phyloP scores from a whole-genome alignment of 257 asterid genomes.

The Solanum dulcamara region DNA sequence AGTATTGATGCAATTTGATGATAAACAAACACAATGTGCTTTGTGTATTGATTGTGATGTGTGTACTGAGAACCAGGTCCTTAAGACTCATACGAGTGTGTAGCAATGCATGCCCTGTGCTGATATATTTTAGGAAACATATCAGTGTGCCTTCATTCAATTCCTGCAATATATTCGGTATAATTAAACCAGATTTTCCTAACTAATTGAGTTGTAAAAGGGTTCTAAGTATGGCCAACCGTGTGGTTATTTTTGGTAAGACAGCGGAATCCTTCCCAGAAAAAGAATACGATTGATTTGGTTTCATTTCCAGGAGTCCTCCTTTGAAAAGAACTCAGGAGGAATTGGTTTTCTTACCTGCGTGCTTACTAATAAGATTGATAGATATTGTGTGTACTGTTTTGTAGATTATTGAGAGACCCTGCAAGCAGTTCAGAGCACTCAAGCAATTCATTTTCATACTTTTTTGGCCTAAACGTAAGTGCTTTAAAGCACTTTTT shows the following conservation, averaged over 20 bases:
- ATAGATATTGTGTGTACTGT: neutral
- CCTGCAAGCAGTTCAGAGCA: neutral
- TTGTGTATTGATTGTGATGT: neutral
- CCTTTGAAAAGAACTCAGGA: neutral
- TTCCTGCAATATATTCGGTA: neutral
- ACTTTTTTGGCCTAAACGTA: neutral
- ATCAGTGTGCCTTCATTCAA: neutral
- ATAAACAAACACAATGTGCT: neutral
- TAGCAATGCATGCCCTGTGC: neutral
- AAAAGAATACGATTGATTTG: neutral
- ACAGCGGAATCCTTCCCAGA: neutral
- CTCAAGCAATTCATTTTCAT: neutral
- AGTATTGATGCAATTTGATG: neutral
- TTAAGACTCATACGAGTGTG: neutral
- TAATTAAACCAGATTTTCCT: neutral
- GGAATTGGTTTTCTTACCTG: neutral
- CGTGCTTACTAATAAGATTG: neutral
- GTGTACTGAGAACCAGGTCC: neutral
- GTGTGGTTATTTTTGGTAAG: neutral
- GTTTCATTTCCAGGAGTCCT: neutral
- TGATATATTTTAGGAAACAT: neutral
- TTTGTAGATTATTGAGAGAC: neutral
- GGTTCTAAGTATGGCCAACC: neutral
- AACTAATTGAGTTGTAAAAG: neutral
- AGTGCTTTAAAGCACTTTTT: neutral